These are phyloP conservation scores for Pleochaeta shiraiana DNA, from an alignment of 2,329 filamentous ascomycete genomes.

Conservation along the genomic window DNA sequence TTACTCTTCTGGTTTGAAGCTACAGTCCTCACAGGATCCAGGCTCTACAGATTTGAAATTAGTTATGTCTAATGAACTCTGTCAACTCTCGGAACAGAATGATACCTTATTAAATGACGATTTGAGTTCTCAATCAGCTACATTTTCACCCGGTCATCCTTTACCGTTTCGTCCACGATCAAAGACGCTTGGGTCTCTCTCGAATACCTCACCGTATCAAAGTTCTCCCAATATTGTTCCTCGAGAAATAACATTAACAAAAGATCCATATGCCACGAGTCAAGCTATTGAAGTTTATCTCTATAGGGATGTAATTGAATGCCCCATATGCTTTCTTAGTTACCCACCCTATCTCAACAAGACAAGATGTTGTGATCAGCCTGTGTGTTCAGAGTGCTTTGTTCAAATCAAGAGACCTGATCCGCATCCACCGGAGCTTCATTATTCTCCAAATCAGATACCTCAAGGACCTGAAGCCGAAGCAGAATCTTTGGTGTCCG, in stretches of 20 bases:
- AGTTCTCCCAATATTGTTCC: slow-evolving; percentile 51
- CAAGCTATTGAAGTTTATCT: slow-evolving; percentile 80
- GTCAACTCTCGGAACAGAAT: slow-evolving; percentile 34
- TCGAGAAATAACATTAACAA: slow-evolving; percentile 57
- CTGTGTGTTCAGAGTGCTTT: slow-evolving; percentile 96
- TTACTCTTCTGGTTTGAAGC: background rate
- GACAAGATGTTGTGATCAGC: slow-evolving; percentile 86
- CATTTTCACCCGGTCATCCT: slow-evolving; percentile 23
- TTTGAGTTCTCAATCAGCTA: slow-evolving; percentile 24
- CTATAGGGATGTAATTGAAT: slow-evolving; percentile 80
- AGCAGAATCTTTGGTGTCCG: slow-evolving; percentile 59
- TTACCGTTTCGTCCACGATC: slow-evolving; percentile 60
- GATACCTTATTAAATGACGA: slow-evolving; percentile 38
- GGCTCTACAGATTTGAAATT: slow-evolving; percentile 60
- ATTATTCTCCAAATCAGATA: slow-evolving; percentile 13
- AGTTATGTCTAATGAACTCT: slow-evolving; percentile 48
- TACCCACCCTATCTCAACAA: slow-evolving; percentile 90
- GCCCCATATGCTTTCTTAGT: slow-evolving; percentile 89
- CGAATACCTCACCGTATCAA: slow-evolving; percentile 47
- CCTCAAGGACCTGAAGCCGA: slow-evolving; percentile 17
- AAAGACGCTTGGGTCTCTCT: slow-evolving; percentile 72
- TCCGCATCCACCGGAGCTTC: slow-evolving; percentile 65
- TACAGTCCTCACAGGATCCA: slow-evolving; percentile 19
- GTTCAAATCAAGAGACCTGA: slow-evolving; percentile 95
- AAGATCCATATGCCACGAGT: slow-evolving; percentile 82